Percentiles rank a stretch among this genome's conserved stretches.
phyloP scores from a whole-genome alignment of 495 filamentous ascomycete species.

The Gamarada debralockiae region DNA sequence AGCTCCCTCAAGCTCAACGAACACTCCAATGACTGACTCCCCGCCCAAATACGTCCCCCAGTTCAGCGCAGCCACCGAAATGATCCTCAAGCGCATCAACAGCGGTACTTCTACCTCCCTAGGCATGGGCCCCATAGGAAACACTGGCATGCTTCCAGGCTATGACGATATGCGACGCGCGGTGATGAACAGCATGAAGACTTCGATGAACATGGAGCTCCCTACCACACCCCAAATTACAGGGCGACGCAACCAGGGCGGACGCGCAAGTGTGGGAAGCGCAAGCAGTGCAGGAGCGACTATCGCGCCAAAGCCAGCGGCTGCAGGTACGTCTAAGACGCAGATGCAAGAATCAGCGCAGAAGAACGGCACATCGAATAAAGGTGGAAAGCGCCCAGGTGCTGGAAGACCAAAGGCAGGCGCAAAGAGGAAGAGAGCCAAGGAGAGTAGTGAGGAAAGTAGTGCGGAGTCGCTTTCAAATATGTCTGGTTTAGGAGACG shows the following conservation, averaged over 20 bases:
- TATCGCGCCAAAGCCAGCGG: slow-evolving; percentile 8
- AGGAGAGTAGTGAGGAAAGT: slow-evolving; percentile 15
- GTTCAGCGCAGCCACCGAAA: slow-evolving; percentile 50
- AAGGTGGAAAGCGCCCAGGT: slow-evolving; percentile 10
- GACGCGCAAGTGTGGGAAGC: slow-evolving; percentile 3
- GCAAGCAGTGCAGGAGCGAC: slow-evolving; percentile 9
- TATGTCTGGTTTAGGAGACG: slow-evolving; percentile 38
- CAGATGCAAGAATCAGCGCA: background rate
- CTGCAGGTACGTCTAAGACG: background rate
- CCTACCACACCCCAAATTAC: slow-evolving; percentile 15
- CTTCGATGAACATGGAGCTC: slow-evolving; percentile 40
- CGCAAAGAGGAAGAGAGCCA: slow-evolving; percentile 47
- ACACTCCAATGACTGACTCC: slow-evolving; percentile 13
- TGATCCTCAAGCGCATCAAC: slow-evolving; percentile 52
- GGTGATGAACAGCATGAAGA: slow-evolving; percentile 46
- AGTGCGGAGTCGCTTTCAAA: slow-evolving; percentile 32
- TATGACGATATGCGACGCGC: slow-evolving; percentile 46
- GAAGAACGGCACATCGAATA: slow-evolving; percentile 11
- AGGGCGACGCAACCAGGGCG: background rate
- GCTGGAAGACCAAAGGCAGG: slow-evolving; percentile 15
- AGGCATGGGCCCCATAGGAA: slow-evolving; percentile 20
- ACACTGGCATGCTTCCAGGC: slow-evolving; percentile 31
- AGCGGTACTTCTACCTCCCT: slow-evolving; percentile 26
- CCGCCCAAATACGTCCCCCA: slow-evolving; percentile 36
- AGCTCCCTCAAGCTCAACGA: slow-evolving; percentile 9